Evolutionary conservation across 2,329 filamentous ascomycete genomes (phyloP), one percentile per base, ranked within the genome.

Genomic region (Penicillium corylophilum): DNA sequence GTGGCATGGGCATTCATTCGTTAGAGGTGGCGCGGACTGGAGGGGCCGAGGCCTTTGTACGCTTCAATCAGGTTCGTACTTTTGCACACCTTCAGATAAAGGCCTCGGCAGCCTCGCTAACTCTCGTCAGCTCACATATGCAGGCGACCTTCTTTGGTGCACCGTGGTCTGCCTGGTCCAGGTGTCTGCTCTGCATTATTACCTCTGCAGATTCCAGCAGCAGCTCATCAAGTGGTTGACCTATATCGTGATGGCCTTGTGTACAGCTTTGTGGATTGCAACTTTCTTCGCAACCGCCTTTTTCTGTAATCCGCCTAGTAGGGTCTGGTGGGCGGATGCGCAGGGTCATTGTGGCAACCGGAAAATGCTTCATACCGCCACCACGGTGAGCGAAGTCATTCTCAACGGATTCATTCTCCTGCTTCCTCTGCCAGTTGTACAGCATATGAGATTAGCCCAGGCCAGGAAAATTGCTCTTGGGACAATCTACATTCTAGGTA

Each of bases 1-100:
- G 55, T 48, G 60, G 60, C 16, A 33, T 62, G 55, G 60, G 60
- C 3, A 40, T 60, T 5, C 59, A 59, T 44, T 24, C 55, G 20
- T 24, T 48, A 13, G 57, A 60, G 28, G 54, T 59, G 28, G 24
- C 12, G 26, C 26, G 24, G 5, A n/a, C 51, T 35, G 55, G 55
- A 31, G 57, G 54, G 3, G 10, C 38, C 2, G 39, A 53, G 12
- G 22, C 33, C 13, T 35, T 56, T 13, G 36, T 59, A 23, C 46
- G 35, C 15, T 59, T 63, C 38, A 44, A 52, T 7, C 41, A 61
- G 48, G 60, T 61, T 44, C n/a, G 46, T 46, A 15, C 18, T 23
- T 13, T 18, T 24, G 35, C 35, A 20, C 35, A 16, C n/a, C 31
- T 3, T 20, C 18, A 12, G 33, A 12, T 5, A 2, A 9, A n/a